Conservation (phyloP, 495 filamentous ascomycete species). For the Xylaria castorea region DNA sequence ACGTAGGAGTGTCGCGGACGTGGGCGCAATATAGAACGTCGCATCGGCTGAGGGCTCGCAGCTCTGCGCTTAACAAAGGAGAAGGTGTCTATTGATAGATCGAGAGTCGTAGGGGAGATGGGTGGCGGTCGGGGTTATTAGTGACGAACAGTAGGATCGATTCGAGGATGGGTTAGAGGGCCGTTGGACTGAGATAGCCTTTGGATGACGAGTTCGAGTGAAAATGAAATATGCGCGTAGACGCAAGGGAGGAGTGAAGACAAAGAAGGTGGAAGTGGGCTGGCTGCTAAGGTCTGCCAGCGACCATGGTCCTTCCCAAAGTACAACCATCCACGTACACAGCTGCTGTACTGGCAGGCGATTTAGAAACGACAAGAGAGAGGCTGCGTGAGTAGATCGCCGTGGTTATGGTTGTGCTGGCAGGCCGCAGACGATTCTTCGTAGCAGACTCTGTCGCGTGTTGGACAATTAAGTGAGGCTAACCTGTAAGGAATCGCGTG, state of each 20-base stretch:
- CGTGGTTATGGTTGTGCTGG: constrained; percentile 30
- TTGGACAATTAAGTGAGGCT: constrained; percentile 27
- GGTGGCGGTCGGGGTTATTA: background rate
- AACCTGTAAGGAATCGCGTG: constrained; percentile 23
- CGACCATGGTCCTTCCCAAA: constrained; percentile 25
- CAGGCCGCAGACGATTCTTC: constrained; percentile 24
- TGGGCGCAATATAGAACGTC: constrained; percentile 14
- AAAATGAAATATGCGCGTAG: constrained; percentile 2
- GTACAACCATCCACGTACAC: constrained; percentile 26
- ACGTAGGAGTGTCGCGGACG: constrained; percentile 2
- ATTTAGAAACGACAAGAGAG: background rate
- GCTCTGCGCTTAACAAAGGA: background rate
- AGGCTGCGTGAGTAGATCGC: constrained; percentile 12
- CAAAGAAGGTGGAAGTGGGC: constrained; percentile 27
- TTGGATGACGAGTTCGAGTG: background rate
- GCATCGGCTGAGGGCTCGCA: constrained; percentile 15
- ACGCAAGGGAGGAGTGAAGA: constrained; percentile 1
- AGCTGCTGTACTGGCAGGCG: constrained; percentile 1
- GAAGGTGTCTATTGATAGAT: background rate
- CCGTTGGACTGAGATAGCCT: background rate
- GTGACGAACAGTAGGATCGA: background rate
- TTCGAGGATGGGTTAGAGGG: background rate
- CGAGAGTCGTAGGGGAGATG: background rate
- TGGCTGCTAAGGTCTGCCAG: constrained; percentile 29
- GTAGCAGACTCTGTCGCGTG: constrained; percentile 42